phyloP scores from a whole-genome alignment of 1,139 yeast species.

The Geotrichum candidum region DNA sequence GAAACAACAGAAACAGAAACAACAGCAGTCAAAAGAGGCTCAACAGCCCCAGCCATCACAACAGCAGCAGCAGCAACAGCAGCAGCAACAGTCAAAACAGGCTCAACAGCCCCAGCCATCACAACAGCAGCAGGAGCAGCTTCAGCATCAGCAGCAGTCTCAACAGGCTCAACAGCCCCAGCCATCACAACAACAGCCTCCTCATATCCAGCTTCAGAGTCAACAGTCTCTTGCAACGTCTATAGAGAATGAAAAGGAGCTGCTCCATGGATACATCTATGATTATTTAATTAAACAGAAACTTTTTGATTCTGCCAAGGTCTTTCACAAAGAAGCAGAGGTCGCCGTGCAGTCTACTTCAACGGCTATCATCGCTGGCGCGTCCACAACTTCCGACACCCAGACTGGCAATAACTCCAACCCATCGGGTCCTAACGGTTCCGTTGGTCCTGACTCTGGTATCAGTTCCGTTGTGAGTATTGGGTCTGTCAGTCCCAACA shows the following conservation, averaged over 20 bases:
- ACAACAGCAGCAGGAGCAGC: not conserved
- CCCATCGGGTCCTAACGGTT: not conserved
- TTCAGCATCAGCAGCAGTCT: not conserved
- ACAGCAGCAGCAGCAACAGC: not conserved
- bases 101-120: not conserved
- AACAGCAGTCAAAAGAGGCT: not conserved
- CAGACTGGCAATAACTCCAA: not conserved
- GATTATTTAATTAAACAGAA: constrained; percentile 78
- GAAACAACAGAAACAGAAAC: too few relatives aligned
- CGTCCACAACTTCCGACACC: not conserved
- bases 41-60: not conserved
- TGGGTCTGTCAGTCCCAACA: not conserved
- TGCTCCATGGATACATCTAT: constrained; percentile 77
- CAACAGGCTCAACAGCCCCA: not conserved
- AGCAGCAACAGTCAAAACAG: not conserved
- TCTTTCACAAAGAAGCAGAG: constrained; percentile 70
- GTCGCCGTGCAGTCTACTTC: constrained; percentile 14
- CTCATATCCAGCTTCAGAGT: not conserved
- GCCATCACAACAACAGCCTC: not conserved
- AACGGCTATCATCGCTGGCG: not conserved
- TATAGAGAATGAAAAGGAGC: constrained; percentile 42
- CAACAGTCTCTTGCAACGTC: not conserved
- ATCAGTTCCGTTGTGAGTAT: not conserved
- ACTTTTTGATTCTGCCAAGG: constrained; percentile 62
- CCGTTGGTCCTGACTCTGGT: not conserved